These are phyloP conservation scores for Fusarium gaditjirri DNA, from an alignment of 2,329 filamentous ascomycete species.

Conservation along the genomic window DNA sequence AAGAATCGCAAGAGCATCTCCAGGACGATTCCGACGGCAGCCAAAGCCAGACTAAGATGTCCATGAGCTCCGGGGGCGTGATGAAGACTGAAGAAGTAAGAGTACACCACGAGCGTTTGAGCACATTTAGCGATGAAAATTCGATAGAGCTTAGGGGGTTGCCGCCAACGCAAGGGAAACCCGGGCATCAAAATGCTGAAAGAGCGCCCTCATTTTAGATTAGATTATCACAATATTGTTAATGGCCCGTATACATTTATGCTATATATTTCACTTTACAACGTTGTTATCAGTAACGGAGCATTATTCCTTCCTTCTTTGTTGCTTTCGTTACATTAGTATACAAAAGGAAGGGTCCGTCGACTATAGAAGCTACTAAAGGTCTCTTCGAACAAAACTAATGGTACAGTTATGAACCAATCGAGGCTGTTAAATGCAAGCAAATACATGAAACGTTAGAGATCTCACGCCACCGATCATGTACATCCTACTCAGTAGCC, in stretches of 20 bases:
- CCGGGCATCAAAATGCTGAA: neutral
- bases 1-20: conserved; percentile 49
- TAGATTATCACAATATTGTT: neutral
- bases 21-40: conserved; percentile 39
- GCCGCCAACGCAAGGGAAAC: conserved; percentile 4
- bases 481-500: fast-evolving
- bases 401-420: neutral
- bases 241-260: no score
- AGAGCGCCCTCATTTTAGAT: conserved; percentile 11
- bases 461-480: fast-evolving
- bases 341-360: neutral
- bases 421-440: neutral
- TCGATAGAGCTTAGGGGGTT: conserved; percentile 38
- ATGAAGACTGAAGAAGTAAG: conserved; percentile 48
- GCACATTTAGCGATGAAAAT: conserved; percentile 31
- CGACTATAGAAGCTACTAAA: neutral
- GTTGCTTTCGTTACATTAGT: neutral
- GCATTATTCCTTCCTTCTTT: neutral
- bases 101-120: conserved; percentile 40
- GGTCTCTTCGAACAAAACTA: neutral
- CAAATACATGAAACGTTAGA: neutral
- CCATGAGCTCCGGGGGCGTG: conserved; percentile 35
- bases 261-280: neutral
- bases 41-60: conserved; percentile 1
- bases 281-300: neutral